A percentile compares a stretch with the other conserved stretches of the same genome.
Evolutionary conservation across 2,329 filamentous ascomycete genomes (phyloP).

Genomic region (Seiridium unicorne): DNA sequence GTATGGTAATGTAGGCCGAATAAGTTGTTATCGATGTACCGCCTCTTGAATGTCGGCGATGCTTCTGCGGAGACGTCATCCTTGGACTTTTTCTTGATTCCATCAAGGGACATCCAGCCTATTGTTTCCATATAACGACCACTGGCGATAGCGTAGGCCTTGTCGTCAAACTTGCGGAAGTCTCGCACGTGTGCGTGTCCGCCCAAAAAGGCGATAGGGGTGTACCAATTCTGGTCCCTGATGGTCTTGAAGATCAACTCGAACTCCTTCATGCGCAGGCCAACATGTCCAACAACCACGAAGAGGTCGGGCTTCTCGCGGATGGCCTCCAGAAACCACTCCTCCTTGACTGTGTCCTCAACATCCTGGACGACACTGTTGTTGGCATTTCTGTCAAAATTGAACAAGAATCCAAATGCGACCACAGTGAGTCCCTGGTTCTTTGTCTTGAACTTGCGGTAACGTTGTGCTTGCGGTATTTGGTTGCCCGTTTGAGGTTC

Average conservation of each 20-base stretch:
- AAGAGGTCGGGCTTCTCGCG: slow-evolving; percentile 85
- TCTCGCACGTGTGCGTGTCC: slow-evolving; percentile 90
- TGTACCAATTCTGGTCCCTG: slow-evolving; percentile 72
- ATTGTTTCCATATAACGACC: slow-evolving; percentile 95
- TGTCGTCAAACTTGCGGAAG: slow-evolving; percentile 74
- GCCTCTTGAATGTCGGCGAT: slow-evolving; percentile 64
- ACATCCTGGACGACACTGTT: slow-evolving; percentile 85
- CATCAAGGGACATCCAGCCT: slow-evolving; percentile 85
- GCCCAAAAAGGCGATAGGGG: slow-evolving; percentile 87
- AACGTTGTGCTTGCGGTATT: slow-evolving; percentile 77
- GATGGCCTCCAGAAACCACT: slow-evolving; percentile 87
- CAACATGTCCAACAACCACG: slow-evolving; percentile 82
- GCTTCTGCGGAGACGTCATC: slow-evolving; percentile 28
- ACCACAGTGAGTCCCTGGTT: slow-evolving; percentile 81
- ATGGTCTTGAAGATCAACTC: slow-evolving; percentile 76
- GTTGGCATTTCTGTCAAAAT: slow-evolving; percentile 88
- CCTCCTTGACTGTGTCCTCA: slow-evolving; percentile 74
- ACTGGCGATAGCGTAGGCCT: slow-evolving; percentile 77
- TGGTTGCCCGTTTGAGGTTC: slow-evolving; percentile 68
- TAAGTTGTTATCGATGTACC: slow-evolving; percentile 94
- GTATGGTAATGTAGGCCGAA: slow-evolving; percentile 82
- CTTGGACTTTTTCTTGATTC: slow-evolving; percentile 41
- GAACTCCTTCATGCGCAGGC: slow-evolving; percentile 78
- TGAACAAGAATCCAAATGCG: slow-evolving; percentile 91
- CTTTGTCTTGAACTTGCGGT: slow-evolving; percentile 87